Conservation (phyloP, 306 rosid species). For the Gynostemma pentaphyllum region DNA sequence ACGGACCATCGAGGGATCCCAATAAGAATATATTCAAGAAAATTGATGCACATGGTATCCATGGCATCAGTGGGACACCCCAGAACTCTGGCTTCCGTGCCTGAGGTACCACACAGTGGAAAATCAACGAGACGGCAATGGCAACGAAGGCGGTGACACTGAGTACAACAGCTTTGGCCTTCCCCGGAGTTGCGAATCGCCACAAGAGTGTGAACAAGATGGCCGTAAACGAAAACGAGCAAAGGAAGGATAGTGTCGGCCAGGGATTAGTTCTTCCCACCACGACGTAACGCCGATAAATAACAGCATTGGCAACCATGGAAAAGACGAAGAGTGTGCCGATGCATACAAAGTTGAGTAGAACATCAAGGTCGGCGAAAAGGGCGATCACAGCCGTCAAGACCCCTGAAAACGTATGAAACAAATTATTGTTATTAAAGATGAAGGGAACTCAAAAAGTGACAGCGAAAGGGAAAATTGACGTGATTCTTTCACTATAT, state of each 20-base stretch:
- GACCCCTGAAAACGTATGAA: conserved; percentile 88
- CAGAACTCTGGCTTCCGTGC: conserved; percentile 73
- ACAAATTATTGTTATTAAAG: background rate
- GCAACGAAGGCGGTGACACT: conserved; percentile 36
- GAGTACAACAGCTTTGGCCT: conserved; percentile 40
- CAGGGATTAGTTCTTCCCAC: conserved; percentile 64
- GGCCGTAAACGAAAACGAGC: conserved; percentile 47
- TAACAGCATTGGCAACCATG: conserved; percentile 93
- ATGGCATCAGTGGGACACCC: conserved; percentile 98
- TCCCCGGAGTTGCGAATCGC: conserved; percentile 47
- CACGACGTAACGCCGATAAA: conserved; percentile 65
- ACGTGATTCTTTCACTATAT: background rate
- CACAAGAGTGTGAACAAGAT: conserved; percentile 59
- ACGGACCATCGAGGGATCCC: conserved; percentile 60
- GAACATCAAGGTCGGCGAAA: conserved; percentile 64
- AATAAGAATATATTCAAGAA: conserved; percentile 65
- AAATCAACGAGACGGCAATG: conserved; percentile 35
- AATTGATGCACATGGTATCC: conserved; percentile 76
- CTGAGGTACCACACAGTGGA: conserved; percentile 66
- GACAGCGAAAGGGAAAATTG: background rate
- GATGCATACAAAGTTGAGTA: conserved; percentile 68
- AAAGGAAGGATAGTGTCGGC: conserved; percentile 79
- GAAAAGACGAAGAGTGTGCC: conserved; percentile 96
- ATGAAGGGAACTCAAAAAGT: background rate
- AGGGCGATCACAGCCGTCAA: conserved; percentile 77